A percentile compares a stretch with the other conserved stretches of the same genome.
Conservation (phyloP, 2,329 filamentous ascomycete genomes). For the Escovopsis sp. region DNA sequence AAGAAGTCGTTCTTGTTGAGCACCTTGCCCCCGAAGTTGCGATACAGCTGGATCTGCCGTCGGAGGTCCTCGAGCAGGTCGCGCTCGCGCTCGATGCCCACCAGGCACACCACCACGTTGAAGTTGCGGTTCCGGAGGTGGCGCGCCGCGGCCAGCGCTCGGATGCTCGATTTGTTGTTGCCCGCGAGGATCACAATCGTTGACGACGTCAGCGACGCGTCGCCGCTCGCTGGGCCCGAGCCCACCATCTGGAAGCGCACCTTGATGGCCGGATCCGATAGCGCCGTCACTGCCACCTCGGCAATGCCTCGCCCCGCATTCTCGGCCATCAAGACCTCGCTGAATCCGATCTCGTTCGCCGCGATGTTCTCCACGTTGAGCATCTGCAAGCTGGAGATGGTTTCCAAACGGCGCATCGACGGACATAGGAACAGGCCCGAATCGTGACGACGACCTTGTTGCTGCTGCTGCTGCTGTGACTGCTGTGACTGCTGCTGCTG, state of each 20-base stretch:
- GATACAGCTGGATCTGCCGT: conserved; percentile 71
- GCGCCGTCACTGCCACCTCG: conserved; percentile 58
- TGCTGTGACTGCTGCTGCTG: no score
- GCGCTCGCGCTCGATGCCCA: conserved; percentile 69
- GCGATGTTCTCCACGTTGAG: conserved; percentile 85
- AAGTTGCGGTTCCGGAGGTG: conserved; percentile 75
- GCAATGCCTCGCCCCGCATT: conserved; percentile 82
- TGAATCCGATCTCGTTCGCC: conserved; percentile 70
- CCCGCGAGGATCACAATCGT: conserved; percentile 68
- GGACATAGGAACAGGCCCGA: conserved; percentile 37
- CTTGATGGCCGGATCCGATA: conserved; percentile 46
- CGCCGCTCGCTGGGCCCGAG: conserved; percentile 5
- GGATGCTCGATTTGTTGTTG: conserved; percentile 81
- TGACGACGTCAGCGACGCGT: conserved; percentile 16
- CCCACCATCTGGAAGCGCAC: conserved; percentile 30
- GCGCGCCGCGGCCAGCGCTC: conserved; percentile 71
- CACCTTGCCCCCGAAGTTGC: conserved; percentile 66
- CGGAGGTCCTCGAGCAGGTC: conserved; percentile 68
- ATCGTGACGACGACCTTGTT: conserved; percentile 10
- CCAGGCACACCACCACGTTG: conserved; percentile 67
- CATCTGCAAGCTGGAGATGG: conserved; percentile 66
- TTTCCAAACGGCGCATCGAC: conserved; percentile 42
- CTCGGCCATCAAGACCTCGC: conserved; percentile 81
- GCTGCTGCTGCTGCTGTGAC: no score
- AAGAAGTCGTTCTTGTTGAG: conserved; percentile 45